Base-by-base conservation (phyloP, 2,329 filamentous ascomycete genomes). In the Thermochaetoides dissita region DNA sequence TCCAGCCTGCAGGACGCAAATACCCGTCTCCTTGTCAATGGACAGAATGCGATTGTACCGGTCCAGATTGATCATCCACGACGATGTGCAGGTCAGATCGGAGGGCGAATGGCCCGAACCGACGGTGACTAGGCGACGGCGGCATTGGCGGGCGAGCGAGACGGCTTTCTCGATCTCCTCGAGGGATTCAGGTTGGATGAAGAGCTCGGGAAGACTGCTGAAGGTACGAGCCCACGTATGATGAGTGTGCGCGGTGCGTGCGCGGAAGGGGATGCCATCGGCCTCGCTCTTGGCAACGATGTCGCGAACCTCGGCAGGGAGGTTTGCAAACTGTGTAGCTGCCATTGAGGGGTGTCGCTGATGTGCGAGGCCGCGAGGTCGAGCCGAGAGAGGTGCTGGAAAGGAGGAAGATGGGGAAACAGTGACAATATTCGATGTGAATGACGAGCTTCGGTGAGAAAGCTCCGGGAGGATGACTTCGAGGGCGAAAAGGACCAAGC, bases 141-240 rank as follows among this genome's bases (percentile, higher is more conserved):
- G 78, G 62, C 84, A 91, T 63, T 71, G 74, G 45, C 84, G 80
- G 6, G 91, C 91, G 17, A 95, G 73, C 35, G 72, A 79, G 47
- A 95, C 74, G 39, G 83, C 69, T 60, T 93, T 88, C 60, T 89
- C 81, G 50, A 98, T 75, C 63, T 96, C 89, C 10, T 68, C 66
- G 40, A 91, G 67, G 1, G 79, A 81, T 54, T 83, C 73, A 2
- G 91, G 91, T 55, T 84, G 84, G 53, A 96, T 77, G 63, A 89
- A 95, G 45, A 96, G 78, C 67, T 95, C 87, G 3, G 91, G 91
- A 11, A 79, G 75, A 39, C 82, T 91, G 55, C 83, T 80, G 65
- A 93, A 95, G 39, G 91, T 96, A 57, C 81, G 80, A 34, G 91
- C 91, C 91, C 91, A 98, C 12, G 91, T 98, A 55, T 81, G 80